Evolutionary conservation across 345 rosid genomes (phyloP), one percentile per base, ranked within the genome.

Genomic region (Adansonia digitata): DNA sequence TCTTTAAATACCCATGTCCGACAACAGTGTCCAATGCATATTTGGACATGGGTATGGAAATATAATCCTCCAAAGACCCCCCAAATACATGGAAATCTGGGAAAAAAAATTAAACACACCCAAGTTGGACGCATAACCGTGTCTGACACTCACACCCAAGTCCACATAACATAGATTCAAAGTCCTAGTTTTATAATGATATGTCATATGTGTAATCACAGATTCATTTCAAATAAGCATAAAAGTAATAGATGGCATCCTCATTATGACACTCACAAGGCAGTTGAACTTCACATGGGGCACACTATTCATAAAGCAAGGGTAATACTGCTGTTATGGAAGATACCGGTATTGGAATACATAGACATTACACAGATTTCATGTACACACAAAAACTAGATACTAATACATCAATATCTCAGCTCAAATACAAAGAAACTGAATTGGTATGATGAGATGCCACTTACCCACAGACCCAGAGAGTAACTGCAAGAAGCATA

Each of bases 401-500:
- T 24, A 34, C 1, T 5, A 46, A 46, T 11, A 43, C 18, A 35
- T 35, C 5, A 37, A 37, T 37, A 7, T 66, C 35, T 68, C 52
- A 24, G 56, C 22, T 43, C 22, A 51, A 48, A 46, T 8, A 17
- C 22, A 12, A 55, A 20, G 37, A 20, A 71, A 52, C 11, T 42
- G 39, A 39, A 46, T 27, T 1, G 26, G 72, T 51, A 64, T 53
- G 31, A 79, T 60, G 42, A 68, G 24, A 42, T 45, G 8, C 40
- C 22, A 79, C 92, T 83, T 81, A 92, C 99, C 99, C 99, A 59
- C 75, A 88, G 43, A 93, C 86, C 97, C 98, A 95, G 60, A 95
- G 83, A 78, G 98, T 85, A 71, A 95, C 99, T 4, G 98, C 97
- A 77, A 95, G 90, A 79, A 90, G 69, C 99, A 95, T 95, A 18